Percentiles rank a stretch among this genome's conserved stretches.
Evolutionary conservation across 768 basidiomycete genomes (phyloP).

Genomic region (Amanita polypyramis): DNA sequence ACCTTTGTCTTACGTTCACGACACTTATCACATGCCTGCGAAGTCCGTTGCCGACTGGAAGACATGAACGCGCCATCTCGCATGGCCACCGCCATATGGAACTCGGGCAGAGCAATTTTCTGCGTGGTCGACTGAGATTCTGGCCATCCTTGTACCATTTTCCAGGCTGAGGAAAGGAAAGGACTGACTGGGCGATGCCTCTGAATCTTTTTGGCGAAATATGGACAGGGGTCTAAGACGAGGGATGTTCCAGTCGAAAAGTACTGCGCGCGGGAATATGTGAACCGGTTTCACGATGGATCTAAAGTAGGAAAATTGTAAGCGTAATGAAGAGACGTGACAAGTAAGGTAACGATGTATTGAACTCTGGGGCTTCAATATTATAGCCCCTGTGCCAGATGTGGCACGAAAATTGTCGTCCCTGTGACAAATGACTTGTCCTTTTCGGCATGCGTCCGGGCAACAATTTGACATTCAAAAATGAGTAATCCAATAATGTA

Average conservation of each 20-base stretch:
- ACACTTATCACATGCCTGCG: slow-evolving; percentile 49
- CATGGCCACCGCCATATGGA: neutral
- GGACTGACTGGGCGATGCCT: neutral
- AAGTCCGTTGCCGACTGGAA: slow-evolving; percentile 30
- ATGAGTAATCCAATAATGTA: neutral
- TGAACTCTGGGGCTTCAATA: neutral
- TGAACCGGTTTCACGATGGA: slow-evolving; percentile 5
- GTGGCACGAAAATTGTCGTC: neutral
- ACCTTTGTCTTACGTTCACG: slow-evolving; percentile 51
- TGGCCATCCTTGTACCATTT: slow-evolving; percentile 8
- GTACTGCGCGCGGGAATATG: neutral
- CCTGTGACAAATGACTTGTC: neutral
- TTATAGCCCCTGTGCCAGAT: slow-evolving; percentile 1
- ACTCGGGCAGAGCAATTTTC: neutral
- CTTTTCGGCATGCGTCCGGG: neutral
- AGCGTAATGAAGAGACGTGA: slow-evolving; percentile 1
- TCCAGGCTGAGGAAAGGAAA: slow-evolving; percentile 1
- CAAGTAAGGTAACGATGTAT: slow-evolving; percentile 3
- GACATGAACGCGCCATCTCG: slow-evolving; percentile 9
- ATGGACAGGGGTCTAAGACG: slow-evolving; percentile 6
- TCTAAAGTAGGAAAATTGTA: slow-evolving; percentile 5
- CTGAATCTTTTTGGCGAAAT: neutral
- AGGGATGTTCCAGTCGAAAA: slow-evolving; percentile 3
- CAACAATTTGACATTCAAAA: neutral
- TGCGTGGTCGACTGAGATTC: slow-evolving; percentile 1